These are phyloP conservation scores for Kazachstania kunashirensis DNA, from an alignment of 805 yeast genomes.

Conservation along the genomic window DNA sequence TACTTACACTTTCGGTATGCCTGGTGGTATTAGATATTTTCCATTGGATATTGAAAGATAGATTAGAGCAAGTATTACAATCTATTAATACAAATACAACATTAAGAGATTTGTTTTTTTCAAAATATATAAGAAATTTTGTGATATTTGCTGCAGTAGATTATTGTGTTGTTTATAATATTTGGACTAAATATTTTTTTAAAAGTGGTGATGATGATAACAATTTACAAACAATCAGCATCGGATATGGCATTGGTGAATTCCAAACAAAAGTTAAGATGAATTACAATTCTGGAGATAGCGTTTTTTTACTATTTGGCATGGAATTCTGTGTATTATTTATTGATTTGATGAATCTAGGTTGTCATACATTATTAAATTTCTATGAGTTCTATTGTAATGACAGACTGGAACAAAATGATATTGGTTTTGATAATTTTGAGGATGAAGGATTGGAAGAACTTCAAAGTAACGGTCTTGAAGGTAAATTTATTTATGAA, in stretches of 20 bases:
- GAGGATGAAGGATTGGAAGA: slow-evolving; percentile 9
- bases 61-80: slow-evolving; percentile 42
- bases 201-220: not conserved
- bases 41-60: slow-evolving; percentile 58
- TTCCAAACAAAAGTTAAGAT: not conserved
- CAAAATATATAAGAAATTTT: slow-evolving; percentile 29
- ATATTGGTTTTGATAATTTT: slow-evolving; percentile 40
- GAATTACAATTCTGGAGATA: not conserved
- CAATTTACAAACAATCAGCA: not conserved
- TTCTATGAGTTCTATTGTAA: slow-evolving; percentile 41
- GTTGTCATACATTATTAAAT: slow-evolving; percentile 27
- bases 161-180: slow-evolving; percentile 16
- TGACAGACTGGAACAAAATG: slow-evolving; percentile 5
- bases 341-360: slow-evolving; percentile 37
- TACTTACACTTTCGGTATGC: slow-evolving; percentile 30
- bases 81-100: slow-evolving; percentile 28
- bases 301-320: slow-evolving; percentile 56
- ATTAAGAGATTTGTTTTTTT: slow-evolving; percentile 24
- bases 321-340: slow-evolving; percentile 64
- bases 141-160: slow-evolving; percentile 41
- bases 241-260: slow-evolving; percentile 1
- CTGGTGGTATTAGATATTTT: slow-evolving; percentile 52
- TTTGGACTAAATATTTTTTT: slow-evolving; percentile 1
- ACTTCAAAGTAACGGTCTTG: slow-evolving; percentile 42
- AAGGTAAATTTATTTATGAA: slow-evolving; percentile 49